Percentiles rank a stretch among this genome's conserved stretches.
These are phyloP conservation scores for Parathielavia hyrcaniae DNA, from an alignment of 495 filamentous ascomycete species.

Conservation along the genomic window DNA sequence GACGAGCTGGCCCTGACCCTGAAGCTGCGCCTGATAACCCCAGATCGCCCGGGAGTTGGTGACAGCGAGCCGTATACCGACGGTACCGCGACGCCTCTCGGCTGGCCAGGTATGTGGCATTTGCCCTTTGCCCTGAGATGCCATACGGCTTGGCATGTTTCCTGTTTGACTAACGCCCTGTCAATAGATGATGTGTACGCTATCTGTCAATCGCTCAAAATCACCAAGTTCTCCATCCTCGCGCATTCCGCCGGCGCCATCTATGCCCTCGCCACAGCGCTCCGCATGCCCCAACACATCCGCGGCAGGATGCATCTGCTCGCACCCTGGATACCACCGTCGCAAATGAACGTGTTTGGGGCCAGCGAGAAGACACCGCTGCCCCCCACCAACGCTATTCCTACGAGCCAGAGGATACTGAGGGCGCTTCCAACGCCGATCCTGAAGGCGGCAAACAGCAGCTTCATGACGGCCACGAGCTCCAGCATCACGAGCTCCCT, in stretches of 20 bases:
- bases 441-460: constrained; percentile 88
- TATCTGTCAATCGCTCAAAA: constrained; percentile 86
- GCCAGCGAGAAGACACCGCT: constrained; percentile 58
- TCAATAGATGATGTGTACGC: constrained; percentile 81
- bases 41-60: constrained; percentile 90
- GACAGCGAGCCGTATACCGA: constrained; percentile 81
- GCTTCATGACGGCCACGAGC: constrained; percentile 87
- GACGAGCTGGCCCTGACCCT: constrained; percentile 89
- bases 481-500: constrained; percentile 80
- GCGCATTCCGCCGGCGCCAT: constrained; percentile 98
- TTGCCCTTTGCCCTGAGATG: neutral
- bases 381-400: constrained; percentile 74
- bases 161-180: constrained; percentile 11
- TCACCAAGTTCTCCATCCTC: constrained; percentile 93
- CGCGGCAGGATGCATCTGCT: constrained; percentile 91
- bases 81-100: constrained; percentile 74
- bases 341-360: constrained; percentile 82
- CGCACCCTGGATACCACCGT: constrained; percentile 96
- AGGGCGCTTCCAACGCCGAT: constrained; percentile 86
- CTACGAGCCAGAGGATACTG: constrained; percentile 85
- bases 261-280: constrained; percentile 90
- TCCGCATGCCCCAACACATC: constrained; percentile 94
- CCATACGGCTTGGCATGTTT: constrained; percentile 18
- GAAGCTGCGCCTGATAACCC: constrained; percentile 83
- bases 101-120: constrained; percentile 75